Percentiles rank a stretch among this genome's conserved stretches.
Evolutionary conservation across 2,329 filamentous ascomycete species (phyloP).

Genomic region (Chaetomium olivaceum): DNA sequence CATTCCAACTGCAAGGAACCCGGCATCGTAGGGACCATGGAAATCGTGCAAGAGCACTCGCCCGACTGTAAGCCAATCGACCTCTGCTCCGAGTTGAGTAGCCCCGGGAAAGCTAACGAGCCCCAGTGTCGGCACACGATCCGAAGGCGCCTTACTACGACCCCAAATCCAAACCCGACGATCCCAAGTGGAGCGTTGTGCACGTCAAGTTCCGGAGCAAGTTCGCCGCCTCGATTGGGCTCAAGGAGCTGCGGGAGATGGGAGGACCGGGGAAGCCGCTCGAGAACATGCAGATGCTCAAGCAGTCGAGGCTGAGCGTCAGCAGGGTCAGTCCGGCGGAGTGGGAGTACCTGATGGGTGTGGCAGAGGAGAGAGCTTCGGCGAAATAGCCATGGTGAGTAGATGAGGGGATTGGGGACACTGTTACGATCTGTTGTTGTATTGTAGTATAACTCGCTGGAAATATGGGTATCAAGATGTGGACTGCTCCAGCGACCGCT

Average conservation of each 20-base stretch:
- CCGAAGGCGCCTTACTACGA: constrained; percentile 80
- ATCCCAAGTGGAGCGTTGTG: constrained; percentile 84
- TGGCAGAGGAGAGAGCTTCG: constrained; percentile 50
- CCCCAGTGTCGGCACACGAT: constrained; percentile 68
- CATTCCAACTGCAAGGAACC: constrained; percentile 91
- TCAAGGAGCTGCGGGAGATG: constrained; percentile 70
- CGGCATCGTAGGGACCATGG: constrained; percentile 84
- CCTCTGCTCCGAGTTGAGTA: neutral
- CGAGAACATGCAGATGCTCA: constrained; percentile 79
- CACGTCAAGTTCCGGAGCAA: constrained; percentile 86
- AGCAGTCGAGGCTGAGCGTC: constrained; percentile 80
- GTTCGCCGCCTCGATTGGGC: constrained; percentile 68
- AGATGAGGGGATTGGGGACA: neutral
- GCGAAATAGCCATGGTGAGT: neutral
- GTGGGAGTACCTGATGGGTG: constrained; percentile 62
- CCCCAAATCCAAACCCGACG: constrained; percentile 65
- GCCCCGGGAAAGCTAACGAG: neutral
- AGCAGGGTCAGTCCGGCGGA: constrained; percentile 64
- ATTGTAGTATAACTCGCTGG: neutral
- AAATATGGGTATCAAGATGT: constrained; percentile 29
- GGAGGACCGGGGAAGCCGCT: constrained; percentile 57
- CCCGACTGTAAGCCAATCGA: constrained; percentile 63
- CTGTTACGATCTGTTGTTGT: constrained; percentile 1
- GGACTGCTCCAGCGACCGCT: constrained; percentile 38
- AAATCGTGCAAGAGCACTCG: constrained; percentile 81